phyloP scores from a whole-genome alignment of 495 filamentous ascomycete species.

The Rhizodiscina lignyota region DNA sequence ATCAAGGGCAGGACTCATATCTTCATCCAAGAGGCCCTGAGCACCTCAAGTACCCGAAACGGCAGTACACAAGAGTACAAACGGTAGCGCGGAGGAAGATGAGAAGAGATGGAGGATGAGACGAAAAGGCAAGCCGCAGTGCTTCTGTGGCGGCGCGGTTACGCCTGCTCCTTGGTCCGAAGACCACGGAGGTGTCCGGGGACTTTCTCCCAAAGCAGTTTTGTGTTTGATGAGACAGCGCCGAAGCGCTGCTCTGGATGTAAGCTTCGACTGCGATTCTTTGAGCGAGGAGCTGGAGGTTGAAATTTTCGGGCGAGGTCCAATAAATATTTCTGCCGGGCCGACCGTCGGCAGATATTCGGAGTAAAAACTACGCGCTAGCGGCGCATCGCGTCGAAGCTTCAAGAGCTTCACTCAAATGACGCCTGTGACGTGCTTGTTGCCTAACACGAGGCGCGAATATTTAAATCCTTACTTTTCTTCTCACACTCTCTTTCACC shows the following conservation, averaged over 20 bases:
- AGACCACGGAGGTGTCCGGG: constrained; percentile 68
- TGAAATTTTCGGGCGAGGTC: constrained; percentile 6
- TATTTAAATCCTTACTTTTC: too few relatives aligned
- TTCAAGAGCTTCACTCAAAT: constrained; percentile 1
- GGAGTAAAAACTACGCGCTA: too few relatives aligned
- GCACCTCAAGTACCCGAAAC: too few relatives aligned
- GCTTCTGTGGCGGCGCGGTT: constrained; percentile 99
- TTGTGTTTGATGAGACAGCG: constrained; percentile 16
- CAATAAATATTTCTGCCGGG: too few relatives aligned
- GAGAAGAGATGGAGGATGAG: background rate
- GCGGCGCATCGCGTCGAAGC: constrained; percentile 1
- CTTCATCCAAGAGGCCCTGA: too few relatives aligned
- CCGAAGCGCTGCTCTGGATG: constrained; percentile 54
- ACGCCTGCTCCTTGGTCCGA: constrained; percentile 44
- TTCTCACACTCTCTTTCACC: too few relatives aligned
- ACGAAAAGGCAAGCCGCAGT: constrained; percentile 45
- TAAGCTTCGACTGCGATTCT: constrained; percentile 99
- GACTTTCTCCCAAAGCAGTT: constrained; percentile 99
- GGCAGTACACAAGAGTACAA: constrained; percentile 22
- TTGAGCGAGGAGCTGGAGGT: constrained; percentile 72
- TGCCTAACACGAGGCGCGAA: too few relatives aligned
- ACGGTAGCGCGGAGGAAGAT: constrained; percentile 10
- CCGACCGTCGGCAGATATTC: too few relatives aligned
- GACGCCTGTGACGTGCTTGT: too few relatives aligned
- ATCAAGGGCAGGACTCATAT: constrained; percentile 63